These are phyloP conservation scores for Solanum hybrid DNA, from an alignment of 305 asterid species.

Conservation along the genomic window DNA sequence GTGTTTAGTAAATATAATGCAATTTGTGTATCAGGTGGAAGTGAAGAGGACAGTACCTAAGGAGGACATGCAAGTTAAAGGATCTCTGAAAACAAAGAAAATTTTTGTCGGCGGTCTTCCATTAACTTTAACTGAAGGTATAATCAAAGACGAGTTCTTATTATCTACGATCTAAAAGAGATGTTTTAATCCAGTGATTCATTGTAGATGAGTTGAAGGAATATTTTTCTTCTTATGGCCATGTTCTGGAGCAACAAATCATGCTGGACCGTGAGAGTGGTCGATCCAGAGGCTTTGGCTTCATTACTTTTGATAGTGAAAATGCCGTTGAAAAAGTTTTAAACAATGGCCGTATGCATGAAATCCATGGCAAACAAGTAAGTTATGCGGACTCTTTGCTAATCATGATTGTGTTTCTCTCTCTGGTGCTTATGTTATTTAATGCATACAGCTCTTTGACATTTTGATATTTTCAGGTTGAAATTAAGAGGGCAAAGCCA, in stretches of 20 bases:
- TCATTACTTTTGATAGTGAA: slow-evolving; percentile 82
- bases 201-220: slow-evolving; percentile 67
- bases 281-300: slow-evolving; percentile 90
- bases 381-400: slow-evolving; percentile 16
- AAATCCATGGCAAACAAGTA: slow-evolving; percentile 89
- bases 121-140: slow-evolving; percentile 68
- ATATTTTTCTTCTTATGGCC: slow-evolving; percentile 78
- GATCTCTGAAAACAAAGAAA: slow-evolving; percentile 74
- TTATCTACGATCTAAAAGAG: neutral
- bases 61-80: slow-evolving; percentile 65
- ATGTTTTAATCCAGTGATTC: neutral
- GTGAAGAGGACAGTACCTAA: slow-evolving; percentile 95
- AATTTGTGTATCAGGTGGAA: slow-evolving; percentile 56
- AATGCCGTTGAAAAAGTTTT: slow-evolving; percentile 78
- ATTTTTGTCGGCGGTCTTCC: slow-evolving; percentile 93
- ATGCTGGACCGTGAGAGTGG: slow-evolving; percentile 92
- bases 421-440: neutral
- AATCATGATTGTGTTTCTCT: neutral
- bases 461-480: slow-evolving; percentile 52
- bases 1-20: neutral
- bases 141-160: neutral
- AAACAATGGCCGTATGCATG: slow-evolving; percentile 90
- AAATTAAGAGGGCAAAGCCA: slow-evolving; percentile 90
- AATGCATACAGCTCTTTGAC: neutral
- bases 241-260: slow-evolving; percentile 75